Evolutionary conservation across 441 rosid species (phyloP), one percentile per base, ranked within the genome.

Genomic region (Corymbia citriodora): DNA sequence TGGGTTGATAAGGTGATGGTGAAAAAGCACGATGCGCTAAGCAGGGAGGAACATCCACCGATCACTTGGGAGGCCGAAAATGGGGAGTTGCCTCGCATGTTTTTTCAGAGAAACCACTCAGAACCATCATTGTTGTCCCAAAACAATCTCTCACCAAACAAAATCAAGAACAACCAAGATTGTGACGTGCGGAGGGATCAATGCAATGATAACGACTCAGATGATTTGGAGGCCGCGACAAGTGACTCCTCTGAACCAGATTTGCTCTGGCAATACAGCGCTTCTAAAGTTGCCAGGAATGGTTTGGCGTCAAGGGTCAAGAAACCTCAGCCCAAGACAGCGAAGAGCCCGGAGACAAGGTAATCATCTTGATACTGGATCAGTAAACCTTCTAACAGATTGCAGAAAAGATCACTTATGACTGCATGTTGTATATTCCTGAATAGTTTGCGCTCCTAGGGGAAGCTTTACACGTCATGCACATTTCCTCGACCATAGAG

Each of bases 161-260:
- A 53, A 92, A 12, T 45, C 49, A 96, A 92, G 91, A 94, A 94
- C 74, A 92, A 83, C 87, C 96, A 93, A 89, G 97, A 94, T 48
- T 90, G 68, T 31, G 94, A 95, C 89, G 94, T 90, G 87, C 95
- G 91, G 89, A 94, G 93, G 89, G 92, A 91, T 72, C 91, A 88
- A 90, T 92, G 50, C 16, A 96, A 95, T 36, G 85, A 55, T 45
- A 93, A 94, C 82, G 95, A 93, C 68, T 94, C 95, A 14, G 97
- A 95, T 79, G 91, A 59, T 7, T 45, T 88, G 9, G 98, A 95
- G 68, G 94, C 93, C 36, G 93, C 93, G 29, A 89, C 94, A 31
- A 95, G 96, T n/a, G 98, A 96, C 59, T 93, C 95, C 90, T 95
- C 96, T 7, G 98, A 95, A 83, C 87, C 94, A 14, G 97, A 95